These are phyloP conservation scores for Furcasterigmium furcatum DNA, from an alignment of 2,329 filamentous ascomycete species.

Conservation along the genomic window DNA sequence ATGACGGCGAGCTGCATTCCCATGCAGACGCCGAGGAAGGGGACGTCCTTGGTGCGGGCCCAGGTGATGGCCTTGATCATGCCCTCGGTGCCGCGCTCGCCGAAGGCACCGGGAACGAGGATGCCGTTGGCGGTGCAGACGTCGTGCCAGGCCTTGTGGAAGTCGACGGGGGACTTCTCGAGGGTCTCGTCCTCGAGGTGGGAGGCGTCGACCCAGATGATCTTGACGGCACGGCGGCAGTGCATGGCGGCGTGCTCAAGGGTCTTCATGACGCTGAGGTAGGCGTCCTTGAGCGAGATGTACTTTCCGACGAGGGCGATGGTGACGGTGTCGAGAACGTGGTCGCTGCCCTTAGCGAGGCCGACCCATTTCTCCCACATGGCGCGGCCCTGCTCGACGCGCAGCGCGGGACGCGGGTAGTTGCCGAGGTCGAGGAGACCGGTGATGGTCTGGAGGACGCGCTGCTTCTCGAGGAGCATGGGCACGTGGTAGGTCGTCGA, in stretches of 20 bases:
- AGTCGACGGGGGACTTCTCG: constrained; percentile 64
- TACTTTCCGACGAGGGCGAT: constrained; percentile 96
- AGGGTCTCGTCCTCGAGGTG: constrained; percentile 70
- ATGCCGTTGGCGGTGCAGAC: constrained; percentile 68
- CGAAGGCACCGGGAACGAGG: constrained; percentile 75
- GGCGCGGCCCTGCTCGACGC: constrained; percentile 59
- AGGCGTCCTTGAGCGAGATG: constrained; percentile 77
- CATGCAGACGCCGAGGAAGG: constrained; percentile 86
- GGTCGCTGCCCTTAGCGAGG: constrained; percentile 59
- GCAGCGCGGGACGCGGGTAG: constrained; percentile 45
- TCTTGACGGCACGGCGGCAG: constrained; percentile 72
- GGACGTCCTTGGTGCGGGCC: constrained; percentile 77
- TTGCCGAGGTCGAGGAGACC: constrained; percentile 62
- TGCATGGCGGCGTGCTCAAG: constrained; percentile 91
- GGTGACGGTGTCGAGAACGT: constrained; percentile 68
- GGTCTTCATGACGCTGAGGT: constrained; percentile 79
- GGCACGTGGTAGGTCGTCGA: constrained; percentile 92
- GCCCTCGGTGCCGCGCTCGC: constrained; percentile 76
- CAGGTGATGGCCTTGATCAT: constrained; percentile 88
- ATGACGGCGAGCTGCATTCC: constrained; percentile 93
- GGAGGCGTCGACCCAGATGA: constrained; percentile 82
- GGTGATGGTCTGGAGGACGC: constrained; percentile 49
- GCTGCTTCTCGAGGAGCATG: constrained; percentile 82
- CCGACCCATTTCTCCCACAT: constrained; percentile 59
- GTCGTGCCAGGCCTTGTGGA: constrained; percentile 81